A percentile compares a stretch with the other conserved stretches of the same genome.
Evolutionary conservation across 805 yeast species (phyloP).

Genomic region (Blastobotrys robertii): DNA sequence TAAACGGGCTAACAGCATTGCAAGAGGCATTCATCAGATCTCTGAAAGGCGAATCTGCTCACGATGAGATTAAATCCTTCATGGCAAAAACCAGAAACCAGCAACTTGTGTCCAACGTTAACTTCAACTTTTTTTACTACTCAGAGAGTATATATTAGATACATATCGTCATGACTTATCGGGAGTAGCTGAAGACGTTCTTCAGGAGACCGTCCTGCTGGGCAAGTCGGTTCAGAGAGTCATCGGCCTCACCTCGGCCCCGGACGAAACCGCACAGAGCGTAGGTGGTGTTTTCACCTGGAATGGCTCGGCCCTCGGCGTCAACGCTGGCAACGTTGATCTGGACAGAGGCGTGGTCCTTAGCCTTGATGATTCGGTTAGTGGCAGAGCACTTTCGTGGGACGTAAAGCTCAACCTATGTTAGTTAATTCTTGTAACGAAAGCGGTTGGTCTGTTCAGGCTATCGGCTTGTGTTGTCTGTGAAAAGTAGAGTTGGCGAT

Average conservation of each 20-base stretch:
- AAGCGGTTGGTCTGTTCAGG: neutral
- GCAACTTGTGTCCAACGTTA: neutral
- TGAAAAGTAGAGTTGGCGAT: too few relatives aligned
- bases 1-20: neutral
- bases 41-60: neutral
- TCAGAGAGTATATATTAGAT: conserved; percentile 3
- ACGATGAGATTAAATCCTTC: neutral
- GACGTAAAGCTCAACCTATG: conserved; percentile 98
- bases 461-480: too few relatives aligned
- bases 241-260: conserved; percentile 99
- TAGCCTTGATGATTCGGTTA: conserved; percentile 99
- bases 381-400: conserved; percentile 99
- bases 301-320: conserved; percentile 89
- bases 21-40: neutral
- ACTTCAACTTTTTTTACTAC: neutral
- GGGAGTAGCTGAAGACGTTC: conserved; percentile 42
- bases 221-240: conserved; percentile 97
- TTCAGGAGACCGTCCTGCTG: conserved; percentile 97
- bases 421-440: conserved; percentile 8
- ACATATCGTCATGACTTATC: conserved; percentile 20
- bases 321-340: conserved; percentile 98
- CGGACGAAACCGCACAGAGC: conserved; percentile 97
- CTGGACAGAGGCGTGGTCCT: conserved; percentile 99
- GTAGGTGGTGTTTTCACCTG: conserved; percentile 86
- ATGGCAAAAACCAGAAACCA: neutral